Base-by-base conservation (phyloP, 2,329 filamentous ascomycete genomes). In the Plenodomus lindquistii region DNA sequence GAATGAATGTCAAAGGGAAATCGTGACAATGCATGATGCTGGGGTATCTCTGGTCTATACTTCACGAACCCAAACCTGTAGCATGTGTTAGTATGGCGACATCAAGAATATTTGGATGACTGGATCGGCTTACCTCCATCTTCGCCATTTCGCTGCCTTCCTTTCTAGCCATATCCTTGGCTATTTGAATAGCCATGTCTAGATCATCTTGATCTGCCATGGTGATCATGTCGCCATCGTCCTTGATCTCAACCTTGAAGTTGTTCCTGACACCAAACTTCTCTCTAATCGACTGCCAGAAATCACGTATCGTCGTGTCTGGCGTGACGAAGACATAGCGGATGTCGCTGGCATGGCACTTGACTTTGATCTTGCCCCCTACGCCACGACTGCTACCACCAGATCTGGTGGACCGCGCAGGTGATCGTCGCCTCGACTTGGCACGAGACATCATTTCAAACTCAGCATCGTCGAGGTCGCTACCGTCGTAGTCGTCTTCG, bases 181-280 rank as follows among this genome's bases (percentile, higher is more conserved):
- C 85, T 39, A 79, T 82, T 70, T 83, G 81, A 44, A 97, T 80
- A 21, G 90, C 85, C 85, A 97, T 89, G 42, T 97, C 92, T 54
- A 97, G 75, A 75, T 99, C 94, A 66, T 99, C 94, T 72, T 97
- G 90, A 71, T 99, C 94, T 22, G 88, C 91, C 84, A 99, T 87
- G 24, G 93, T 97, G 66, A 99, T 95, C 88, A 97, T 93, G 66
- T 97, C 93, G 59, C 90, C 88, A 60, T 97, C 94, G 55, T 95
- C 91, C 65, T 82, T 84, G 61, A 92, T 84, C 78, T 94, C 94
- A 73, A 97, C 87, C 80, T 92, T 95, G 77, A 97, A 93, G 48
- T 84, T 84, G 53, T 86, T 77, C 46, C 82, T 78, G 46, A 97
- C 79, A 13, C 83, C 86, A 66, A 97, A 96, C 75, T 99, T 99